Conservation (phyloP, 768 basidiomycete genomes). For the Podaxis carcinomalis region DNA sequence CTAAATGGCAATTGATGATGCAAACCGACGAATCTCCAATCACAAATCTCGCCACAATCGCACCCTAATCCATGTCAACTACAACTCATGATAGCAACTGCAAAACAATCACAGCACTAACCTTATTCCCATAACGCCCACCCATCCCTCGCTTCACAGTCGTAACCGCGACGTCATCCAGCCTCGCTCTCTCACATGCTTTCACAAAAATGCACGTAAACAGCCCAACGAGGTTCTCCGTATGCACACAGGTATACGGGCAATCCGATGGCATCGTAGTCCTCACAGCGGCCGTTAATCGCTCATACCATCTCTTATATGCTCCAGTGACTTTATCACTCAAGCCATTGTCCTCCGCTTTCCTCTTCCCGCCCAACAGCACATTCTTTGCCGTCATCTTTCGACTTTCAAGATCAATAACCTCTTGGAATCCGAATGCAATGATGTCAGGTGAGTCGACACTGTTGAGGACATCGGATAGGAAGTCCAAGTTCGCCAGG, state of each 20-base stretch:
- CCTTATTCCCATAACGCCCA: slow-evolving; percentile 95
- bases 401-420: slow-evolving; percentile 91
- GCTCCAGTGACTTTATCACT: slow-evolving; percentile 83
- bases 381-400: slow-evolving; percentile 93
- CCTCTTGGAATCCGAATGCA: slow-evolving; percentile 92
- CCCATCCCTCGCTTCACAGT: slow-evolving; percentile 91
- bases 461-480: slow-evolving; percentile 71
- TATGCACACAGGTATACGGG: slow-evolving; percentile 77
- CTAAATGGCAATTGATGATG: slow-evolving; percentile 95
- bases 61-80: slow-evolving; percentile 51
- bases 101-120: slow-evolving; percentile 26
- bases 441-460: slow-evolving; percentile 77
- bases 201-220: slow-evolving; percentile 78
- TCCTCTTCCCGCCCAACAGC: slow-evolving; percentile 73
- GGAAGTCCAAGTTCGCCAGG: slow-evolving; percentile 72
- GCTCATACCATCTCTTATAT: slow-evolving; percentile 89
- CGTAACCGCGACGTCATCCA: slow-evolving; percentile 71
- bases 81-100: neutral
- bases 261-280: slow-evolving; percentile 66
- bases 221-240: slow-evolving; percentile 87
- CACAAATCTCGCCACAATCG: slow-evolving; percentile 84
- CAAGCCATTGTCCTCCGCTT: slow-evolving; percentile 42
- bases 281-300: slow-evolving; percentile 67
- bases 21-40: slow-evolving; percentile 92
- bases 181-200: slow-evolving; percentile 49